Percentiles rank a stretch among this genome's conserved stretches.
phyloP scores from a whole-genome alignment of 2,329 filamentous ascomycete genomes.

The Alternaria burnsii region DNA sequence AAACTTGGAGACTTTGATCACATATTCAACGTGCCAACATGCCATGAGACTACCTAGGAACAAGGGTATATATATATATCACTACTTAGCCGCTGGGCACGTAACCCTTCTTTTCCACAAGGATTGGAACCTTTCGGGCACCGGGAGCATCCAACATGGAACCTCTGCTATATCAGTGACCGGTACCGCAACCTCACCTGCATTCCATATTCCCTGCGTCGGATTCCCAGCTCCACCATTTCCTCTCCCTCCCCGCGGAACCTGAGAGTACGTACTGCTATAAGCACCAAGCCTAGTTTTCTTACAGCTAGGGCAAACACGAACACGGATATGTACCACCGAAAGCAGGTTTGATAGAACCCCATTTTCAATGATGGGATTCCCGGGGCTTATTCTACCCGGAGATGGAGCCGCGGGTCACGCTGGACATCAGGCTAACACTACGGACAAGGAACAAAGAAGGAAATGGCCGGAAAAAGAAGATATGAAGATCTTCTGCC shows the following conservation, averaged over 20 bases:
- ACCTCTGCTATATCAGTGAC: background rate
- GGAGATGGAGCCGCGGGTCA: constrained; percentile 2
- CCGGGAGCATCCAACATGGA: background rate
- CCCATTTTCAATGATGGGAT: background rate
- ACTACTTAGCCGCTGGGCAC: background rate
- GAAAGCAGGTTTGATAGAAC: background rate
- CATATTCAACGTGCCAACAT: background rate
- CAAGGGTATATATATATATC: background rate
- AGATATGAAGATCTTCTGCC: background rate
- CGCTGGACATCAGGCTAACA: background rate
- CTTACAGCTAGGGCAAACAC: background rate
- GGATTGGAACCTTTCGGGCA: background rate
- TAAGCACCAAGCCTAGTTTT: constrained; percentile 2
- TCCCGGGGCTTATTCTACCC: background rate
- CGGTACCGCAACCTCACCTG: background rate
- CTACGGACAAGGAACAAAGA: background rate
- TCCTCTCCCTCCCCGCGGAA: background rate
- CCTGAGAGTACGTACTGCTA: background rate
- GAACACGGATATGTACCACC: background rate
- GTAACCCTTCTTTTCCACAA: background rate
- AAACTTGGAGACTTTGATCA: background rate
- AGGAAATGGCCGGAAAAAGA: background rate
- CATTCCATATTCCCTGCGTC: background rate
- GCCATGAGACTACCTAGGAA: background rate
- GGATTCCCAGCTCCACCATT: background rate